A percentile compares a stretch with the other conserved stretches of the same genome.
Evolutionary conservation across 1,284 basidiomycete species (phyloP).

Genomic region (Apiotrichum veenhuisii): DNA sequence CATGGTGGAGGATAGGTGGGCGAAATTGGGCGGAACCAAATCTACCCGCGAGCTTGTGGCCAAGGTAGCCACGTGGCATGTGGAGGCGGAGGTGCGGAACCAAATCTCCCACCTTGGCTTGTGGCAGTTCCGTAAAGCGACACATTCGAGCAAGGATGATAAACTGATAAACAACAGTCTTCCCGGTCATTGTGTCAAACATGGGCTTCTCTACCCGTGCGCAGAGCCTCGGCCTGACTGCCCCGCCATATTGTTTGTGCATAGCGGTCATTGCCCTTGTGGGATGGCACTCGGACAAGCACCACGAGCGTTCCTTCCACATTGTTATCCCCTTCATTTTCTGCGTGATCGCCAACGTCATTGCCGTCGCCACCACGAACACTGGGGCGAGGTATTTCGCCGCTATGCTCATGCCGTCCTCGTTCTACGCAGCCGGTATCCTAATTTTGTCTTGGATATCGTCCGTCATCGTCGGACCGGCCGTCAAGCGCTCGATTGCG

Average conservation of each 20-base stretch:
- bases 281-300: constrained; percentile 42
- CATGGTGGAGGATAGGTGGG: no score
- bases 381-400: constrained; percentile 37
- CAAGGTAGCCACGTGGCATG: no score
- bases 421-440: constrained; percentile 45
- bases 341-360: constrained; percentile 27
- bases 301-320: constrained; percentile 28
- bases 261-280: constrained; percentile 27
- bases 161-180: no score
- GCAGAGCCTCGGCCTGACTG: constrained; percentile 45
- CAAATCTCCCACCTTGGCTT: no score
- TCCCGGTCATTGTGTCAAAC: constrained; percentile 36
- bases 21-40: no score
- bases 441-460: constrained; percentile 47
- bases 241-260: constrained; percentile 45
- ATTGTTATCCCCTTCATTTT: constrained; percentile 22
- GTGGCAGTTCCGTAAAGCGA: no score
- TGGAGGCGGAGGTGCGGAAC: no score
- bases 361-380: constrained; percentile 31
- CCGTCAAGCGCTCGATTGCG: constrained; percentile 45
- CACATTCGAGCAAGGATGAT: no score
- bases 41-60: no score
- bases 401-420: constrained; percentile 37
- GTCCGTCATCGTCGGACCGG: constrained; percentile 42
- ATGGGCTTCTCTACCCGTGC: constrained; percentile 37